These are phyloP conservation scores for Metschnikowia santaceciliae DNA, from an alignment of 805 yeast species.

Conservation along the genomic window DNA sequence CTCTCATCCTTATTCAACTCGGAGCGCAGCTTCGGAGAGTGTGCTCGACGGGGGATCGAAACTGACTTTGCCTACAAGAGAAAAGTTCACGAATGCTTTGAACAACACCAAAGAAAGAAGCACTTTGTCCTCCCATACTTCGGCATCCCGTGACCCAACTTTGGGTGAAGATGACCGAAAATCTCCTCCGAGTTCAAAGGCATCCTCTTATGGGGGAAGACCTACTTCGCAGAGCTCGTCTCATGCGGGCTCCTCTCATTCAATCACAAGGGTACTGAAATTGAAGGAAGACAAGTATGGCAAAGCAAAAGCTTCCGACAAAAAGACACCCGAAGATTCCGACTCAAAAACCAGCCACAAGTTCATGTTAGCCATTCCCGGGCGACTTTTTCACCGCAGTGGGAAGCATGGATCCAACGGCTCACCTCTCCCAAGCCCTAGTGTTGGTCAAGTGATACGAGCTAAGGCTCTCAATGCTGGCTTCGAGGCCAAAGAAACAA, in stretches of 20 bases:
- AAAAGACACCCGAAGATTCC: not conserved
- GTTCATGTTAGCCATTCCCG: conserved; percentile 15
- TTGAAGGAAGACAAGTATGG: not conserved
- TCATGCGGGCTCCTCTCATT: not conserved
- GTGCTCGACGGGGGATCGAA: not conserved
- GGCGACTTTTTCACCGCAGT: conserved; percentile 14
- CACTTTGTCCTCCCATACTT: not conserved
- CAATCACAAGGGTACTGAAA: not conserved
- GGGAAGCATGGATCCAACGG: not conserved
- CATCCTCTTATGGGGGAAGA: not conserved
- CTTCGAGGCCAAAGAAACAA: not conserved
- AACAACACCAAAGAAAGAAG: not conserved
- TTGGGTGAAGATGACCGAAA: not conserved
- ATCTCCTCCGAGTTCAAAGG: not conserved
- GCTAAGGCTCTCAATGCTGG: not conserved
- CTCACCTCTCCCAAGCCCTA: not conserved
- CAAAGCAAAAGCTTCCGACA: not conserved
- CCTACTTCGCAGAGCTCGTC: not conserved
- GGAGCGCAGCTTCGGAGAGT: not conserved
- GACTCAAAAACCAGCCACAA: conserved; percentile 5
- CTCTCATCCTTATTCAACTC: not conserved
- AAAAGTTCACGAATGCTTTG: not conserved
- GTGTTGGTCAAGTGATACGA: not conserved
- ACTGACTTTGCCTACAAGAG: not conserved
- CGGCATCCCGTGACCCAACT: not conserved